These are phyloP conservation scores for Reutealis trisperma DNA, from an alignment of 345 rosid species.

Conservation along the genomic window DNA sequence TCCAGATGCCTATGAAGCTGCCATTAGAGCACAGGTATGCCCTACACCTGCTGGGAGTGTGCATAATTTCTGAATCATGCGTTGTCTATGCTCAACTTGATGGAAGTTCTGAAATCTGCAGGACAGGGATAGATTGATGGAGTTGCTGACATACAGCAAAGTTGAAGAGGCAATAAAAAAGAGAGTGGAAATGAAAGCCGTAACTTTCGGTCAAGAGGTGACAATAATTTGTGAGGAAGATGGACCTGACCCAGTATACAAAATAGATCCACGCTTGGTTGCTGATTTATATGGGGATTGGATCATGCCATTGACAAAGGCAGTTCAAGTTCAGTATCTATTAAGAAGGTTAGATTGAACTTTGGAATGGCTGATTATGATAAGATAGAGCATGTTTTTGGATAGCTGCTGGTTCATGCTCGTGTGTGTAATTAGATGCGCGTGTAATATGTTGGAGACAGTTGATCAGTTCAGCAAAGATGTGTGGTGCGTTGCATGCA, in stretches of 20 bases:
- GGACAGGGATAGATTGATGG: conserved; percentile 57
- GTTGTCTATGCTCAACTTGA: not conserved
- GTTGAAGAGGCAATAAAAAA: conserved; percentile 64
- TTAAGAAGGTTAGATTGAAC: conserved; percentile 57
- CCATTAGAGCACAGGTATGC: conserved; percentile 69
- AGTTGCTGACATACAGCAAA: conserved; percentile 48
- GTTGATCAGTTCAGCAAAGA: no score
- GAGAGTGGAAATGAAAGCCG: conserved; percentile 73
- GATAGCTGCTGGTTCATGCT: not conserved
- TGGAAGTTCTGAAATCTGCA: conserved; percentile 28
- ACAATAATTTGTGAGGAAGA: conserved; percentile 1
- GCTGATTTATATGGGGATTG: conserved; percentile 56
- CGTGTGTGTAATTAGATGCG: not conserved
- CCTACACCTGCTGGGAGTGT: not conserved
- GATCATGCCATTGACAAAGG: conserved; percentile 74
- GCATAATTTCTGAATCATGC: not conserved
- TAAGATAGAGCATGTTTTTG: not conserved
- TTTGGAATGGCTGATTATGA: not conserved
- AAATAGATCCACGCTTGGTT: conserved; percentile 55
- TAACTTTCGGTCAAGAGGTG: conserved; percentile 54
- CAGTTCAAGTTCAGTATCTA: conserved; percentile 65
- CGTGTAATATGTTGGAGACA: not conserved
- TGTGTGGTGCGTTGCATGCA: no score
- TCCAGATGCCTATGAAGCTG: conserved; percentile 60
- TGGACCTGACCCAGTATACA: conserved; percentile 45